phyloP scores from a whole-genome alignment of 2,329 filamentous ascomycete genomes.

The Phialocephala subalpina region DNA sequence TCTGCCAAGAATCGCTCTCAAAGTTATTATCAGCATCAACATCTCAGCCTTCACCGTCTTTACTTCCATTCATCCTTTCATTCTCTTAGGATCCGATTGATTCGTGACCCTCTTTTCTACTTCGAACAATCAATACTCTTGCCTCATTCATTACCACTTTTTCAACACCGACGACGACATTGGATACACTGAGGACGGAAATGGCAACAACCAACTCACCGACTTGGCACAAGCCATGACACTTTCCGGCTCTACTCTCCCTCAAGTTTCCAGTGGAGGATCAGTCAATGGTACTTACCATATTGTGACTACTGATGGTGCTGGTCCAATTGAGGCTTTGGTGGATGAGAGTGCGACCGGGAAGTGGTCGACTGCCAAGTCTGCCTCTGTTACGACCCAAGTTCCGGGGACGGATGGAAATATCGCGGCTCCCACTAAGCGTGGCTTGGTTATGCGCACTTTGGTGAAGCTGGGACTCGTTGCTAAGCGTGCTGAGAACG shows the following conservation, averaged over 20 bases:
- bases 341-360: conserved; percentile 17
- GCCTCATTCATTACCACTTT: background rate
- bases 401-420: background rate
- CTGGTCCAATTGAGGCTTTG: conserved; percentile 17
- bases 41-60: too few species aligned
- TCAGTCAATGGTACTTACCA: conserved; percentile 21
- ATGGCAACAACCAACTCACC: conserved; percentile 17
- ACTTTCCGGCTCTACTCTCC: conserved; percentile 21
- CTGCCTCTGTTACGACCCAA: conserved; percentile 18
- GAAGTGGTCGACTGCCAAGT: conserved; percentile 19
- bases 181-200: conserved; percentile 15
- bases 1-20: too few species aligned
- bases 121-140: background rate
- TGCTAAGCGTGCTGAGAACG: conserved; percentile 40
- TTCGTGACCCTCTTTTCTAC: background rate
- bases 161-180: conserved; percentile 17
- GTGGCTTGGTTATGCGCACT: background rate
- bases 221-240: conserved; percentile 21
- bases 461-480: conserved; percentile 5
- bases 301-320: conserved; percentile 23
- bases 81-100: background rate
- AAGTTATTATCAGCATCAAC: too few species aligned
- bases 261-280: conserved; percentile 16
- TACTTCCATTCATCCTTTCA: background rate
- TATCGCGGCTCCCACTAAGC: too few species aligned